These are phyloP conservation scores for Basidiobolus meristosporus DNA, from an alignment of 371 early-diverging fungal species.

Conservation along the genomic window DNA sequence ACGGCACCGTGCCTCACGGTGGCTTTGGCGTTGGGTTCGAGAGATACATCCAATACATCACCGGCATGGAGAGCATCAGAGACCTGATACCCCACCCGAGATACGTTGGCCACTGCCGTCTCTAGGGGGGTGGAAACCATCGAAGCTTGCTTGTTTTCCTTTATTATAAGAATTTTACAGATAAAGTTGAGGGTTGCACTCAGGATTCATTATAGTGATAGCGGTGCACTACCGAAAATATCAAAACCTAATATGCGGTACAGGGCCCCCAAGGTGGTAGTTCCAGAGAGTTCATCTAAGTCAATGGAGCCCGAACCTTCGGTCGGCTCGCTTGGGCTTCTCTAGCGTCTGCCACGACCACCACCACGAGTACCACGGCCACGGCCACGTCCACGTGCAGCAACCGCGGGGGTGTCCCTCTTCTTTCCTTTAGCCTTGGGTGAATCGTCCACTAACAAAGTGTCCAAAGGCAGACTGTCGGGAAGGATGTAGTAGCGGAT, in stretches of 20 bases:
- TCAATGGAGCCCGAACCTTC: too few species aligned
- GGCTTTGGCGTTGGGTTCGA: constrained; percentile 92
- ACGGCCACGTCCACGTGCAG: constrained; percentile 15
- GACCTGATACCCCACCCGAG: constrained; percentile 74
- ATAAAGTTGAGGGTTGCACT: too few species aligned
- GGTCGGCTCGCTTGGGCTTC: too few species aligned
- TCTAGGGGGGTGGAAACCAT: too few species aligned
- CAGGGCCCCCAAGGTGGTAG: too few species aligned
- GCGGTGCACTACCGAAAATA: too few species aligned
- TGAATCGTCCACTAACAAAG: constrained; percentile 86
- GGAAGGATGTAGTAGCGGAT: constrained; percentile 91
- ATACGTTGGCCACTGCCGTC: constrained; percentile 28
- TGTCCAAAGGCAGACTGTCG: constrained; percentile 86
- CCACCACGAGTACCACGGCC: constrained; percentile 17
- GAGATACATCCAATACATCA: constrained; percentile 54
- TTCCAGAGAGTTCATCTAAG: too few species aligned
- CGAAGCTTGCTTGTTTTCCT: too few species aligned
- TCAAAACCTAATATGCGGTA: too few species aligned
- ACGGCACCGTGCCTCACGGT: constrained; percentile 72
- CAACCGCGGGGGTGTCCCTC: constrained; percentile 17
- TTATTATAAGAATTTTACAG: too few species aligned
- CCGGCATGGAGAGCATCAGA: constrained; percentile 61
- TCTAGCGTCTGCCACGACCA: constrained; percentile 9
- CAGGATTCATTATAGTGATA: too few species aligned
- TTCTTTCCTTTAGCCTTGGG: constrained; percentile 82